Evolutionary conservation across 306 rosid genomes (phyloP), one percentile per base, ranked within the genome.

Genomic region (Psophocarpus tetragonolobus): DNA sequence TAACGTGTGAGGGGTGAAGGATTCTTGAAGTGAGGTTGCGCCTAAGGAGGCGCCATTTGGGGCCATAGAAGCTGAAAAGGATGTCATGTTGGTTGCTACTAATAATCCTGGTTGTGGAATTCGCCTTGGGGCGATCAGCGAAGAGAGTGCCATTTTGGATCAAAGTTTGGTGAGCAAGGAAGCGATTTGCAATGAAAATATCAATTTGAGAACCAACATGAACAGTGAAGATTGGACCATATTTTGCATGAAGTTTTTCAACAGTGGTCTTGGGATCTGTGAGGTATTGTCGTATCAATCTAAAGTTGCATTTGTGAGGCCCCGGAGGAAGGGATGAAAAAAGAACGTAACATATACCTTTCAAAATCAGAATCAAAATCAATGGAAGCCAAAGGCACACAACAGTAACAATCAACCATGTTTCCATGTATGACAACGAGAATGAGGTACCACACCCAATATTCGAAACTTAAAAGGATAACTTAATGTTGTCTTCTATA

Each of bases 1-100:
- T 82, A 3, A 82, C 35, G 32, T 50, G 76, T 18, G 44, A 70
- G 0, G 82, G 71, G 17, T 82, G 84, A 51, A 85, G 88, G 56
- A 82, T 85, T 51, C 63, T 77, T 2, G 82, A 82, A 26, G 82
- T 75, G 38, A 85, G 88, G 60, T 85, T 85, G 41, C 88, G 82
- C 44, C 86, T 74, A 5, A n/a, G 82, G 8, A 65, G 57, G 18
- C 86, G 88, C 86, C 86, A 85, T 2, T 4, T 18, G 33, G 82
- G 82, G 35, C 88, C 88, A 6, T 85, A 82, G 82, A 42, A 78
- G 74, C 58, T 74, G 35, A 77, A 45, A 61, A 32, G 78, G 6
- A 85, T 85, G 86, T 47, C 83, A 54, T 48, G 71, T 23, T 82
- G 86, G 50, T 82, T 67, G 66, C 84, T 47, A 23, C 79, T 29